A percentile compares a stretch with the other conserved stretches of the same genome.
phyloP scores from a whole-genome alignment of 75 land plant species.

The Isoetes taiwanensis region DNA sequence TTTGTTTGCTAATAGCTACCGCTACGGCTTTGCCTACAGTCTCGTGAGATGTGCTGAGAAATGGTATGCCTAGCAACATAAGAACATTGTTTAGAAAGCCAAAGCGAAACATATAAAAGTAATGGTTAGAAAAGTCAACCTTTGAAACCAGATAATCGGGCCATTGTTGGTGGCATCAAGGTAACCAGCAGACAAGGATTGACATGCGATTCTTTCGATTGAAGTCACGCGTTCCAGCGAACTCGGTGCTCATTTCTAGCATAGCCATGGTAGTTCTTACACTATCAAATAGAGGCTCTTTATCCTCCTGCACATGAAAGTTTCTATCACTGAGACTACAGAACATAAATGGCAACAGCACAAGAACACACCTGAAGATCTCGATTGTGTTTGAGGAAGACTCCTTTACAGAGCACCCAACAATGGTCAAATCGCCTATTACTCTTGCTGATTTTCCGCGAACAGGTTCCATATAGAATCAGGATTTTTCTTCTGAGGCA shows the following conservation, averaged over 20 bases:
- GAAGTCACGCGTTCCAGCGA: constrained; percentile 76
- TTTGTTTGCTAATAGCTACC: constrained; percentile 41
- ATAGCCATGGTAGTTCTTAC: constrained; percentile 58
- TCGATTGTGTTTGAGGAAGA: constrained; percentile 92
- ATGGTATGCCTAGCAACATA: constrained; percentile 62
- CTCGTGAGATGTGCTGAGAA: constrained; percentile 92
- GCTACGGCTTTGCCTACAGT: constrained; percentile 91
- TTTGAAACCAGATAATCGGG: constrained; percentile 96
- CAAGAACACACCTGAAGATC: constrained; percentile 67
- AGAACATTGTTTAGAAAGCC: no score
- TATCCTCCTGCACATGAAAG: constrained; percentile 81
- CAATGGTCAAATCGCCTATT: constrained; percentile 69
- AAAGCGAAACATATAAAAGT: no score
- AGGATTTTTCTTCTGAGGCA: constrained; percentile 99
- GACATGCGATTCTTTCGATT: constrained; percentile 57
- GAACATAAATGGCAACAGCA: no score
- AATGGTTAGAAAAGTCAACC: constrained; percentile 33
- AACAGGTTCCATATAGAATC: constrained; percentile 99
- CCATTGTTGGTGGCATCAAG: constrained; percentile 99
- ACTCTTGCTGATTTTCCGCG: constrained; percentile 97
- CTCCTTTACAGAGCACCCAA: constrained; percentile 90
- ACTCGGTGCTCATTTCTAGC: constrained; percentile 88
- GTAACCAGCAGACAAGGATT: constrained; percentile 79
- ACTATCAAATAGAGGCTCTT: constrained; percentile 95
- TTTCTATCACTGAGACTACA: no score